Evolutionary conservation across 2,329 filamentous ascomycete genomes (phyloP), one percentile per base, ranked within the genome.

Genomic region (Aschersonia sp.): DNA sequence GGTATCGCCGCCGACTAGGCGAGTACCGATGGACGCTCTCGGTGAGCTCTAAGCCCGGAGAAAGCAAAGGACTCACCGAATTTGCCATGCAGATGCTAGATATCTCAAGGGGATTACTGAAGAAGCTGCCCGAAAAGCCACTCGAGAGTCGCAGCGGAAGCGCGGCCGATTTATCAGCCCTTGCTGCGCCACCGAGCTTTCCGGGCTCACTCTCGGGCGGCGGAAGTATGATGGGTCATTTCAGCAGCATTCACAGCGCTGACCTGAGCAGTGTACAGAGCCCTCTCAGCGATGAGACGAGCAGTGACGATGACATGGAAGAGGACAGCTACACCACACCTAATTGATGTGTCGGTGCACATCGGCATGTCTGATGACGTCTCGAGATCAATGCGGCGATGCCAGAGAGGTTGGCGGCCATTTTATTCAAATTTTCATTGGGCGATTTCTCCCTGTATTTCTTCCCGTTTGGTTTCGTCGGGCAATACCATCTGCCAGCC

Each of bases 11-110:
- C 10, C 74, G 90, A 1, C 67, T 97, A 29, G 82, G 81, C 50
- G 90, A 98, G 66, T 97, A 96, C 60, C 78, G 87, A 45, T 98
- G 90, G 90, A 96, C 90, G 8, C 71, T 97, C 48, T 84, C 83
- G 7, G 89, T 97, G 44, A 89, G 83, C 63, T 82, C 79, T 43
- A 87, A 87, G 61, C 80, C 84, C 0, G 74, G 75, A 2, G 75
- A 76, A 55, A 72, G 70, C 47, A 72, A 67, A 44, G 70, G 73
- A 1, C 58, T 82, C 47, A 82, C 79, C 0, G 73, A 78, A 51
- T 87, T 86, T 55, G 83, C 84, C n/a, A 81, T 87, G 69, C 81
- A 81, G 3, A 86, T 85, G 72, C 67, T 88, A 42, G 84, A 87
- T 58, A 83, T 83, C 47, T 82, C 78, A 22, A 83, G 79, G 0